These are phyloP conservation scores for Boletus bicolor DNA, from an alignment of 768 basidiomycete species.

Conservation along the genomic window DNA sequence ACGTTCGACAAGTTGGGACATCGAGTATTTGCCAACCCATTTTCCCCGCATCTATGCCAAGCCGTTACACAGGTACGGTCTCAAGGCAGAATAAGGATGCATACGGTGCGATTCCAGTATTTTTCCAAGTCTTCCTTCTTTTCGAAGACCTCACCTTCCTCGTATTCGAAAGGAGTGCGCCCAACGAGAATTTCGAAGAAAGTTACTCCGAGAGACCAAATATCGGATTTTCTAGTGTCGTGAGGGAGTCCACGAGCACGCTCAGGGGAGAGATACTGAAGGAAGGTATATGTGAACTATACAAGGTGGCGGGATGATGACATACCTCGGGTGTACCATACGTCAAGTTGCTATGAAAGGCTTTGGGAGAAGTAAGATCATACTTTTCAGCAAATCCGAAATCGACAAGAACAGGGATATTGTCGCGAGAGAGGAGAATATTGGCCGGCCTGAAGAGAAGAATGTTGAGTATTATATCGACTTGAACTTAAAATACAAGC, in stretches of 20 bases:
- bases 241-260: conserved; percentile 85
- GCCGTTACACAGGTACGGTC: neutral
- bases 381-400: conserved; percentile 96
- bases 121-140: conserved; percentile 78
- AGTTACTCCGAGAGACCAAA: conserved; percentile 84
- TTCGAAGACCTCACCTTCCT: conserved; percentile 73
- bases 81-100: conserved; percentile 20
- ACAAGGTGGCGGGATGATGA: neutral
- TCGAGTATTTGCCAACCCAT: conserved; percentile 72
- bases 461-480: neutral
- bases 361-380: conserved; percentile 55
- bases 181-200: conserved; percentile 94
- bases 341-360: conserved; percentile 79
- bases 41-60: conserved; percentile 60
- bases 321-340: conserved; percentile 89
- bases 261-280: conserved; percentile 87
- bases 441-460: conserved; percentile 71
- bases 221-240: conserved; percentile 89
- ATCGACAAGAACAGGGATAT: conserved; percentile 87
- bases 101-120: conserved; percentile 83
- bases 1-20: conserved; percentile 62
- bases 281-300: neutral
- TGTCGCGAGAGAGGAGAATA: conserved; percentile 76
- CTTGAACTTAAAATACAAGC: neutral
- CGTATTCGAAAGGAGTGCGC: conserved; percentile 86